Conservation (phyloP, 23 red algal species). For the Gracilaria gracilis region DNA sequence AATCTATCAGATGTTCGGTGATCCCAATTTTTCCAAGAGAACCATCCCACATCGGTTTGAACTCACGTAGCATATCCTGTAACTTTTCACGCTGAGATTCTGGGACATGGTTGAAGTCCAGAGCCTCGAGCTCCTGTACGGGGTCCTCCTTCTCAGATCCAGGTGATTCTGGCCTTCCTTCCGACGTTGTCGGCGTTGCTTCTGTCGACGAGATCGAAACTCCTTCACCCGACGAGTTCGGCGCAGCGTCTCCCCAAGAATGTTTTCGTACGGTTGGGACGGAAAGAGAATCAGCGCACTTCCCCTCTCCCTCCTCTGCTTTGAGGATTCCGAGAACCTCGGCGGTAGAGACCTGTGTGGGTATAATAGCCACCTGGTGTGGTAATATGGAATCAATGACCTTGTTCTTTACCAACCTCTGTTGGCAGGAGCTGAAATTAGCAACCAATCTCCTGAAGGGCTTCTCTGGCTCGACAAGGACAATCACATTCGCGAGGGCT, state of each 20-base stretch:
- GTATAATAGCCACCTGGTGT: background rate
- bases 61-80: background rate
- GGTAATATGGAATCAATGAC: background rate
- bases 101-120: too few species aligned
- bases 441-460: background rate
- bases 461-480: background rate
- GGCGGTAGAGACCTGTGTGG: background rate
- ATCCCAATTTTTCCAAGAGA: background rate
- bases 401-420: background rate
- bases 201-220: too few species aligned
- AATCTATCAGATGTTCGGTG: constrained; percentile 5
- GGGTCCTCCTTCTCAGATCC: too few species aligned
- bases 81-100: background rate
- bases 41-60: constrained; percentile 23
- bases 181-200: too few species aligned
- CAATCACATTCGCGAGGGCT: background rate
- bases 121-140: too few species aligned
- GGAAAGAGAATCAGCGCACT: too few species aligned
- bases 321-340: background rate
- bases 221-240: too few species aligned
- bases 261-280: too few species aligned
- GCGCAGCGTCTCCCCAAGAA: too few species aligned
- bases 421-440: background rate
- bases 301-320: too few species aligned
- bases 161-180: too few species aligned